Percentiles rank a stretch among this genome's conserved stretches.
phyloP scores from a whole-genome alignment of 192 early-diverging fungal species.

The Umbelopsis isabellina region DNA sequence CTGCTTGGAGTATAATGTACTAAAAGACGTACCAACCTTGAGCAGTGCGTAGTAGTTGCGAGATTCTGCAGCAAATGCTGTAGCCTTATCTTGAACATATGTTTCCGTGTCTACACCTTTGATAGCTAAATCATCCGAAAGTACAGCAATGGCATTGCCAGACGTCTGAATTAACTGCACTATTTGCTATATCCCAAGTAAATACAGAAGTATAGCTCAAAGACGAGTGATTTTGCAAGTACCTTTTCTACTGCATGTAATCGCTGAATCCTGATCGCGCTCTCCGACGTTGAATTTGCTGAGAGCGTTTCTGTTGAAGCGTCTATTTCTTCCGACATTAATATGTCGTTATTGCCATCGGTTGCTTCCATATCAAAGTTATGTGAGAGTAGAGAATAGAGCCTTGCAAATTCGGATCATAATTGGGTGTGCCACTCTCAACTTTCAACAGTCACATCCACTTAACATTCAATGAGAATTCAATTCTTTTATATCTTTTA shows the following conservation, averaged over 20 bases:
- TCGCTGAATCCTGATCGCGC: constrained; percentile 2
- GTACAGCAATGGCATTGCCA: constrained; percentile 5
- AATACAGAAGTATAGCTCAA: not conserved
- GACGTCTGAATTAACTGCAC: constrained; percentile 6
- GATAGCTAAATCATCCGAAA: not conserved
- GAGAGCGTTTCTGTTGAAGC: not conserved
- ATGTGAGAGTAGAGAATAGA: too few species aligned
- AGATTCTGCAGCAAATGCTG: constrained; percentile 3
- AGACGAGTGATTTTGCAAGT: not conserved
- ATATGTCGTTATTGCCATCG: not conserved
- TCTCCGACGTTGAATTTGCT: not conserved
- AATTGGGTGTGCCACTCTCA: too few species aligned
- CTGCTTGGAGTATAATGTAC: not conserved
- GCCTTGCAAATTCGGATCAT: too few species aligned
- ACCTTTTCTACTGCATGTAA: constrained; percentile 12
- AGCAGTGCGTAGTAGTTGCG: constrained; percentile 12
- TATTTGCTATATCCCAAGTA: not conserved
- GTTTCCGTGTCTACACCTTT: not conserved
- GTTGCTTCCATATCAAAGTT: too few species aligned
- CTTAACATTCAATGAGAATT: too few species aligned
- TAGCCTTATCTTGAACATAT: constrained; percentile 1
- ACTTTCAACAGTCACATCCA: too few species aligned
- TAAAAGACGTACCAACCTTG: not conserved
- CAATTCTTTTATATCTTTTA: too few species aligned
- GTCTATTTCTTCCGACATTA: not conserved